Conservation (phyloP, 1,284 basidiomycete genomes). For the Sphaerobolus stellatus region DNA sequence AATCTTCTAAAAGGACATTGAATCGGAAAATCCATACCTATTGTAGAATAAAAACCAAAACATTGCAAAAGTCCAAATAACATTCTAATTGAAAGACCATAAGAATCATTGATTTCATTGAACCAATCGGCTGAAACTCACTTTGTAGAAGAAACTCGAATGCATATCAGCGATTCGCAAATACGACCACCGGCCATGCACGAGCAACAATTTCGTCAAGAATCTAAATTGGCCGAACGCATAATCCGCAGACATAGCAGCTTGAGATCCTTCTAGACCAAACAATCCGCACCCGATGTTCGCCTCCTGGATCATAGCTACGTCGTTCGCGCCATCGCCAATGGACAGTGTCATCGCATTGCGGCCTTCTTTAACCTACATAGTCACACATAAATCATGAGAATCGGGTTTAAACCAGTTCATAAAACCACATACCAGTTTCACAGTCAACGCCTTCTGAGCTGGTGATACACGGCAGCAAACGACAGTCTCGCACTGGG, state of each 20-base stretch:
- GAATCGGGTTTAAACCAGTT: conserved; percentile 3
- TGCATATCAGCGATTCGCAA: conserved; percentile 97
- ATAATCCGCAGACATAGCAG: conserved; percentile 98
- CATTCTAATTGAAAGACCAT: conserved; percentile 53
- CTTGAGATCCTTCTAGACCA: conserved; percentile 95
- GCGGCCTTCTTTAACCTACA: conserved; percentile 88
- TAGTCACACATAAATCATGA: conserved; percentile 7
- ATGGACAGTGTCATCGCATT: conserved; percentile 97
- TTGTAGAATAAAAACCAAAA: conserved; percentile 95
- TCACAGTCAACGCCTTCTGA: conserved; percentile 95
- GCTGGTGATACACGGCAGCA: conserved; percentile 96
- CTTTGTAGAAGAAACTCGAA: conserved; percentile 98
- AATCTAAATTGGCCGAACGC: conserved; percentile 97
- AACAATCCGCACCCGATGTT: conserved; percentile 94
- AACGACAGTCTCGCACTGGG: conserved; percentile 95
- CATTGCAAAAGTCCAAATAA: conserved; percentile 88
- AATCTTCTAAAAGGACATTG: conserved; percentile 6
- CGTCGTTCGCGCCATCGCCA: conserved; percentile 95
- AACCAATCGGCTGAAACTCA: conserved; percentile 26
- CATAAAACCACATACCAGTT: conserved; percentile 62
- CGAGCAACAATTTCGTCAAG: conserved; percentile 88
- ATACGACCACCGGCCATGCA: conserved; percentile 97
- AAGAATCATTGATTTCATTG: not conserved
- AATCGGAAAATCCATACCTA: conserved; percentile 45
- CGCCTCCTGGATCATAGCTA: conserved; percentile 98